Evolutionary conservation across 257 asterid genomes (phyloP), one percentile per base, ranked within the genome.

Genomic region (Anisodus tanguticus): DNA sequence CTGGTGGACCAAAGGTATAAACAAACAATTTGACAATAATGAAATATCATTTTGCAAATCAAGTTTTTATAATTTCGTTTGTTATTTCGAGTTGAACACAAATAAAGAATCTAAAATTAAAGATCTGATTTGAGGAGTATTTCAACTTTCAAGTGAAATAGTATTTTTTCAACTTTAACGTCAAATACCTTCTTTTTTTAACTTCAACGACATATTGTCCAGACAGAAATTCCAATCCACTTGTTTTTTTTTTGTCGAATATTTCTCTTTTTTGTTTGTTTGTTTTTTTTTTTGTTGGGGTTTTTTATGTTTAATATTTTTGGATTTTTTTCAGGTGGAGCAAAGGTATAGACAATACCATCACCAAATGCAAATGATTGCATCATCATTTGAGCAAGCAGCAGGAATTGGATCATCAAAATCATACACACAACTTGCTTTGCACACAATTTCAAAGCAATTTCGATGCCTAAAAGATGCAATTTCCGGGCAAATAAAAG

Each of bases 381-480:
- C 92, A 22, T 43, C 91, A 35, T 87, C 92, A 37, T 93, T 94
- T 66, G 94, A 94, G 87, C 90, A 92, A 68, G 91, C 90, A n/a
- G 92, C 98, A 6, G 97, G 98, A 35, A 76, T 60, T 4, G 94
- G 97, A 1, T 90, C 98, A 5, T 92, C 95, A 9, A 87, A 79
- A 82, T 84, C 94, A 9, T 94, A 93, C 89, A 93, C 97, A 22
- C 90, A 87, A 6, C 89, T 91, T 4, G 95, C 95, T 13, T 86
- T 89, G 19, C 87, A 91, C 19, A 91, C 95, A 11, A 93, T 94
- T 77, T 87, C 93, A 39, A 94, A 91, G 90, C 95, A 93, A 51
- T 94, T 94, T 85, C 63, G 94, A 62, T 90, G 94, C 16, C 87
- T 94, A 26, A 94, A 90, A 85, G 89, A 90, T 54, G 91, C 92